These are phyloP conservation scores for Otatea glauca DNA, from an alignment of 176 grass and related monocot genomes.

Conservation along the genomic window DNA sequence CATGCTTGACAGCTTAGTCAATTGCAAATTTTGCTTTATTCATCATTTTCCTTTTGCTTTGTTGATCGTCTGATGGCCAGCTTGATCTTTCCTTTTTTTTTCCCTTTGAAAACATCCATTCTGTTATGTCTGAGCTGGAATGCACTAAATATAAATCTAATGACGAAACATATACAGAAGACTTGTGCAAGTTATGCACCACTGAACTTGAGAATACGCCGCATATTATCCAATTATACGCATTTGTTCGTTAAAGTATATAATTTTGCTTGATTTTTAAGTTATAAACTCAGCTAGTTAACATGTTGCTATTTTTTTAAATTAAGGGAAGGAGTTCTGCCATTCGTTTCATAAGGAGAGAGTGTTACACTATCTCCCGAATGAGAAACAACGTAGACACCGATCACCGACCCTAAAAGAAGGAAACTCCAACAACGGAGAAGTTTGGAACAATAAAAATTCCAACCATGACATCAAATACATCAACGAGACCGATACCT, in stretches of 20 bases:
- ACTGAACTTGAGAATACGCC: neutral
- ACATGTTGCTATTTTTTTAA: neutral
- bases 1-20: constrained; percentile 23
- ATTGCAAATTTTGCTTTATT: constrained; percentile 11
- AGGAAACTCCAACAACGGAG: too few species aligned
- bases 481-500: too few species aligned
- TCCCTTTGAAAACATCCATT: neutral
- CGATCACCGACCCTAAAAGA: too few species aligned
- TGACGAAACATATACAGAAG: neutral
- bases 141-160: neutral
- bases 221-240: neutral
- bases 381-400: too few species aligned
- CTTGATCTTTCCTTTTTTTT: constrained; percentile 12
- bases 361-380: too few species aligned
- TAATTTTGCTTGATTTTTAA: neutral
- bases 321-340: too few species aligned
- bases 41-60: neutral
- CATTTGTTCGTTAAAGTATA: neutral
- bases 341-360: too few species aligned
- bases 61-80: constrained; percentile 6
- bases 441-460: too few species aligned
- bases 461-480: too few species aligned
- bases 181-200: neutral
- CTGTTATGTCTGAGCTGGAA: constrained; percentile 1
- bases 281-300: neutral